Evolutionary conservation across 108 stramenopile genomes (phyloP).

Genomic region (Nannochloropsis salina): DNA sequence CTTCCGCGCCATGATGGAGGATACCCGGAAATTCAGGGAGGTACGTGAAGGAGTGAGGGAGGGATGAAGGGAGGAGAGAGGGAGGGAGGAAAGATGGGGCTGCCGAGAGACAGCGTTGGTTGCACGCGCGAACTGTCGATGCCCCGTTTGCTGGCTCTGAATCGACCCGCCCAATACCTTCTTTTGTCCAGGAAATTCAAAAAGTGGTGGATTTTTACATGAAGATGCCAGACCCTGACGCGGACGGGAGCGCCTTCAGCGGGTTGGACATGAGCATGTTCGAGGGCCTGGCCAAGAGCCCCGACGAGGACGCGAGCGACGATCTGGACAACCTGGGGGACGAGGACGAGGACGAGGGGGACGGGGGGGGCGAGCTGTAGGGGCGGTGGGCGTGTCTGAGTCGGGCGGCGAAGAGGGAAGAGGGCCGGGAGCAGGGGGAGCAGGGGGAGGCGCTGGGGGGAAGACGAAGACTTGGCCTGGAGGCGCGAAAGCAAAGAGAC

Average conservation of each 20-base stretch:
- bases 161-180: background rate
- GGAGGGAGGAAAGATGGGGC: background rate
- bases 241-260: background rate
- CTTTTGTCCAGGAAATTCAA: slow-evolving; percentile 8
- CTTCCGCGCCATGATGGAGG: slow-evolving; percentile 9
- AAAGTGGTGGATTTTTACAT: slow-evolving; percentile 16
- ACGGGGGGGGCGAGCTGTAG: background rate
- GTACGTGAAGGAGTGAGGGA: background rate
- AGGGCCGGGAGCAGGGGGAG: background rate
- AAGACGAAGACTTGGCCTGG: background rate
- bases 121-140: background rate
- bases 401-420: background rate
- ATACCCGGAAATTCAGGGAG: slow-evolving; percentile 13
- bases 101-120: background rate
- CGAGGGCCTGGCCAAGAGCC: background rate
- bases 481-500: background rate
- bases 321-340: background rate
- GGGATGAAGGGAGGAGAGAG: background rate
- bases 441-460: background rate
- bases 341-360: background rate
- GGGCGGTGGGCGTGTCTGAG: background rate
- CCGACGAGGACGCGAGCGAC: slow-evolving; percentile 5
- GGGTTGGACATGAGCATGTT: background rate
- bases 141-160: background rate
- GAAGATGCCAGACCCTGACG: slow-evolving; percentile 16